Base-by-base conservation (phyloP, 495 filamentous ascomycete species). In the Xylaria scruposa region DNA sequence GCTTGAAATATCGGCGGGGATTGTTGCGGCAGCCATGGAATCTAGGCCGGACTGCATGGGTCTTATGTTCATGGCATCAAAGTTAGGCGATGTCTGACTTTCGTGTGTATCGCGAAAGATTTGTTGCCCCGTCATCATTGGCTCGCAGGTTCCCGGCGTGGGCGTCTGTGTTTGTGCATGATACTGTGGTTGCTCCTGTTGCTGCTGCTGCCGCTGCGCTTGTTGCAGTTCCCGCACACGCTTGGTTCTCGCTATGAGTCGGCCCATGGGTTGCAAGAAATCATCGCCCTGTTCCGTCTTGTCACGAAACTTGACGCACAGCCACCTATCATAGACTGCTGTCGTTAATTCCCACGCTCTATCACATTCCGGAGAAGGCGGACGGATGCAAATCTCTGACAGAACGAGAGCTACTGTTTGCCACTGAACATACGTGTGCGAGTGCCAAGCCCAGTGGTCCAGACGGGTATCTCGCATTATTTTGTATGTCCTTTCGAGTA, bases 311-410 rank as follows among this genome's bases (percentile, higher is more conserved):
- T 71, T 71, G 12, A 71, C 36, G 19, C 13, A 33, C 5, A 66
- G 49, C 70, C 70, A 71, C 40, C 29, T 67, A 15, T 71, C 61
- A 19, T 71, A 71, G 31, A 71, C 26, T 6, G 21, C 12, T 8
- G 61, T 60, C 15, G 70, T 49, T 29, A 24, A 64, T 40, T 47
- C 51, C 70, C 70, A 71, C 4, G 62, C 70, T 15, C 33, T 51
- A 36, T 67, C 70, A 24, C 70, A 71, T 60, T 47, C 29, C 7
- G 70, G 61, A 29, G 70, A 71, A 8, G 70, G 70, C 10, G 70
- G 70, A 8, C 70, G 61, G 10, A 60, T 56, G 36, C 70, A 71
- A 19, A 71, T 71, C 53, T 71, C 70, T 7, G 61, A 71, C 31
- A 71, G 31, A 31, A 64, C 38, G 31, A 71, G 54, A 66, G 70